Conservation (phyloP, 192 early-diverging fungal species). For the Physocladia obscura region DNA sequence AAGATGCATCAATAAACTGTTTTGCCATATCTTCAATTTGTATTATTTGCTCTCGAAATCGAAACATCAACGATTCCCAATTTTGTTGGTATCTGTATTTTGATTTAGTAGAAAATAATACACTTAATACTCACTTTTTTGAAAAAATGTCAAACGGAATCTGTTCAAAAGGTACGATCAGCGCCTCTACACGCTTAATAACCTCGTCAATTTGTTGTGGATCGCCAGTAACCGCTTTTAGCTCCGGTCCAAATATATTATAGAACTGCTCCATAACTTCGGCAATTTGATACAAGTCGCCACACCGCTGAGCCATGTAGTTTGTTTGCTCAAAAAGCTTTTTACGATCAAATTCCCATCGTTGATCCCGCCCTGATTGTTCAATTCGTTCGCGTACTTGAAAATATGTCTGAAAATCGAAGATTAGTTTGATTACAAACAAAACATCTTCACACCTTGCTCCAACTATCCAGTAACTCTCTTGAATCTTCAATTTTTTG, state of each 20-base stretch:
- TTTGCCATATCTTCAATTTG: constrained; percentile 71
- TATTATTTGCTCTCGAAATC: constrained; percentile 66
- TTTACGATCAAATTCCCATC: constrained; percentile 68
- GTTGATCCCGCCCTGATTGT: constrained; percentile 63
- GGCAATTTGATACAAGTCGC: constrained; percentile 59
- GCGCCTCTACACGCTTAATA: constrained; percentile 62
- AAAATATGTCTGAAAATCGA: constrained; percentile 49
- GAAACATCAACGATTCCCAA: constrained; percentile 60
- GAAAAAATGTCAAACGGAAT: constrained; percentile 62
- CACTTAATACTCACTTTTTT: constrained; percentile 46
- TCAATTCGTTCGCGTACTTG: constrained; percentile 62
- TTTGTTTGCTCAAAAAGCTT: constrained; percentile 68
- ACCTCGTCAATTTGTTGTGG: constrained; percentile 67
- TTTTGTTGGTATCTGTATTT: constrained; percentile 48
- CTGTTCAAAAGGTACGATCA: constrained; percentile 60
- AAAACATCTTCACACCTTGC: constrained; percentile 31
- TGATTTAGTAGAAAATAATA: neutral
- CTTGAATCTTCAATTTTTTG: constrained; percentile 59
- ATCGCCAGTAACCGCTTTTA: constrained; percentile 67
- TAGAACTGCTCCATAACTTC: constrained; percentile 72
- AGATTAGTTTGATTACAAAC: constrained; percentile 13
- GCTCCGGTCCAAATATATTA: constrained; percentile 64
- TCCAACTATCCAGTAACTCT: constrained; percentile 59
- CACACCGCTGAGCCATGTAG: constrained; percentile 64
- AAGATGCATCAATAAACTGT: constrained; percentile 65